A percentile compares a stretch with the other conserved stretches of the same genome.
phyloP scores from a whole-genome alignment of 164 flowering plant genomes.

The Magnolia kwangsiensis region DNA sequence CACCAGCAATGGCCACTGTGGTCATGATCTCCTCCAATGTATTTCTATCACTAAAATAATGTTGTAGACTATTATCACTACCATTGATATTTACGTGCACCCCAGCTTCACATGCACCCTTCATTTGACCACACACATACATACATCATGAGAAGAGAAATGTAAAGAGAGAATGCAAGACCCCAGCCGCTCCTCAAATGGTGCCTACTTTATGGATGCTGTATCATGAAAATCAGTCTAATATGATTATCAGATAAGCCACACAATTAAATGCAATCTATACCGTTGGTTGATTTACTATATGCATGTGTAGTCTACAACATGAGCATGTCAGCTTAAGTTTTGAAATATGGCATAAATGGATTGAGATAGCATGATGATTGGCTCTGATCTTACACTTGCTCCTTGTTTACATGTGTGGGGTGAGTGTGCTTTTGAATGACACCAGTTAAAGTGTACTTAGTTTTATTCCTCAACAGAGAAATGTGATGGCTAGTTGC shows the following conservation, averaged over 20 bases:
- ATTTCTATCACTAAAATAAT: neutral
- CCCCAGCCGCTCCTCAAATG: too few relatives aligned
- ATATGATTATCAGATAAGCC: neutral
- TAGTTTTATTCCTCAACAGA: too few relatives aligned
- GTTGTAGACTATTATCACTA: neutral
- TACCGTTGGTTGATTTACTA: neutral
- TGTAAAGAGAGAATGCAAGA: neutral
- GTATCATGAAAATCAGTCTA: neutral
- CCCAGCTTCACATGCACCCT: slow-evolving; percentile 3
- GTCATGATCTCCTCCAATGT: neutral
- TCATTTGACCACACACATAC: slow-evolving; percentile 9
- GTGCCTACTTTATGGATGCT: neutral
- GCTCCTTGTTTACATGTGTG: too few relatives aligned
- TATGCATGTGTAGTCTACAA: neutral
- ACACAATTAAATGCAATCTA: too few relatives aligned
- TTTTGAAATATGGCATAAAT: too few relatives aligned
- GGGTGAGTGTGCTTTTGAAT: too few relatives aligned
- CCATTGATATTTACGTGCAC: slow-evolving; percentile 6
- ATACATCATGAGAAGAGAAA: neutral
- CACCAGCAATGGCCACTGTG: neutral
- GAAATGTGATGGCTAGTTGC: too few relatives aligned
- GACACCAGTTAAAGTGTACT: too few relatives aligned
- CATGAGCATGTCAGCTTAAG: neutral
- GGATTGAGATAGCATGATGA: too few relatives aligned
- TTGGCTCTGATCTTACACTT: too few relatives aligned